These are phyloP conservation scores for Chaetomidium leptoderma DNA, from an alignment of 495 filamentous ascomycete species.

Conservation along the genomic window DNA sequence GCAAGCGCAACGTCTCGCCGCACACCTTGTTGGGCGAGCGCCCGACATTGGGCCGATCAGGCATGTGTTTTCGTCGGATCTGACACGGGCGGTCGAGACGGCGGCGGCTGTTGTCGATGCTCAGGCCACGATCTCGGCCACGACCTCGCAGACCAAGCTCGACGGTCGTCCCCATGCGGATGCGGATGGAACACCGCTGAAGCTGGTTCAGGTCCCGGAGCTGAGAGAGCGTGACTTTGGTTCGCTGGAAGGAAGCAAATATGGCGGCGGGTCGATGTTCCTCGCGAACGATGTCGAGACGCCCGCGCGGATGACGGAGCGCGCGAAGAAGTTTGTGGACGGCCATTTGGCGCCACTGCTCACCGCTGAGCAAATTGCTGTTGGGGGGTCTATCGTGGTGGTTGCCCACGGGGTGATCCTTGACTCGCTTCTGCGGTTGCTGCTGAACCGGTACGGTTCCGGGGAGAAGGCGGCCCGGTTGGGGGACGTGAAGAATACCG, in stretches of 20 bases:
- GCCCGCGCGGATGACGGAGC: constrained; percentile 57
- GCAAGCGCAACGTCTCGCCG: constrained; percentile 63
- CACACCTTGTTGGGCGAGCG: constrained; percentile 50
- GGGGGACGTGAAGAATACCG: background rate
- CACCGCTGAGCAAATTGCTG: constrained; percentile 22
- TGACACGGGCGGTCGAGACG: constrained; percentile 68
- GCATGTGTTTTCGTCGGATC: constrained; percentile 73
- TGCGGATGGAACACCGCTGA: constrained; percentile 8
- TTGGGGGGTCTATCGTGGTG: constrained; percentile 49
- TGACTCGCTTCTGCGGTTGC: constrained; percentile 57
- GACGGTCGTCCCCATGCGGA: background rate
- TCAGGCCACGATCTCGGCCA: constrained; percentile 29
- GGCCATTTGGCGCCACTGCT: constrained; percentile 56
- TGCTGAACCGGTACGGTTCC: constrained; percentile 42
- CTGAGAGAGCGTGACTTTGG: constrained; percentile 72
- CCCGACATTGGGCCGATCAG: constrained; percentile 44
- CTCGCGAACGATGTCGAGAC: constrained; percentile 46
- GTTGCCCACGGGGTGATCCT: constrained; percentile 82
- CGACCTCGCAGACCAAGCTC: no score
- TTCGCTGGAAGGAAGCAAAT: constrained; percentile 60
- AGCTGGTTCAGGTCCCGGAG: constrained; percentile 48
- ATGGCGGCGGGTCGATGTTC: constrained; percentile 25
- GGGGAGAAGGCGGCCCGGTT: constrained; percentile 24
- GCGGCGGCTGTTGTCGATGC: constrained; percentile 59
- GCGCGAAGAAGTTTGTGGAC: constrained; percentile 61